Base-by-base conservation (phyloP, 345 rosid species). In the Hibiscus syriacus region DNA sequence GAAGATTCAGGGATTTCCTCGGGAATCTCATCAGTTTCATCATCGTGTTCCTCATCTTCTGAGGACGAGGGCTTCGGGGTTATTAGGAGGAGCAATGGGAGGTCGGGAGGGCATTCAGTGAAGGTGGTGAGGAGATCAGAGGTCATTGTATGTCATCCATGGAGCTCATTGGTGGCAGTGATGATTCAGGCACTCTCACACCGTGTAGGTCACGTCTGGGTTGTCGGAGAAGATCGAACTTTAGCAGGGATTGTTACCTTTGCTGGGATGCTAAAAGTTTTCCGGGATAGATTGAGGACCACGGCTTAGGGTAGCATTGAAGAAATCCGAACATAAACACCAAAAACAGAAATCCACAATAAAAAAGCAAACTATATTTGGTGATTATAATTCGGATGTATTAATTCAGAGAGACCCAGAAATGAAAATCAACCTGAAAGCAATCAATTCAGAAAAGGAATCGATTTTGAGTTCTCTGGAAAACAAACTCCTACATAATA, bases 141-240 rank as follows among this genome's bases (percentile, higher is more conserved):
- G 50, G 83, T 73, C 16, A 78, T 65, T 11, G 74, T 83, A 74
- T 87, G 88, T 70, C 60, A 80, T 68, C 85, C 88, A 3, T 72
- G 80, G 85, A 85, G 79, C 72, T 87, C 92, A 0, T 69, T 85
- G 29, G 78, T 85, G 19, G 92, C 90, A 0, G 86, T 87, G 59
- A 83, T 87, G 81, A 83, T 87, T 57, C 90, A 87, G 81, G 87
- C 85, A 2, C 80, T 85, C 1, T 74, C 90, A 16, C 85, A 74
- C 45, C 84, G 90, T 46, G 80, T 79, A 43, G 71, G 73, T 26
- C 81, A 79, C 0, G 74, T 73, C 26, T 87, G 92, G 92, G 92
- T 84, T 63, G 80, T 81, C 3, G 78, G 83, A 46, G 83, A 73
- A 16, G 86, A 85, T 16, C 71, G 82, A 3, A 69, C 77, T 36